phyloP scores from a whole-genome alignment of 2,329 filamentous ascomycete species.

The Colletotrichum sp. region DNA sequence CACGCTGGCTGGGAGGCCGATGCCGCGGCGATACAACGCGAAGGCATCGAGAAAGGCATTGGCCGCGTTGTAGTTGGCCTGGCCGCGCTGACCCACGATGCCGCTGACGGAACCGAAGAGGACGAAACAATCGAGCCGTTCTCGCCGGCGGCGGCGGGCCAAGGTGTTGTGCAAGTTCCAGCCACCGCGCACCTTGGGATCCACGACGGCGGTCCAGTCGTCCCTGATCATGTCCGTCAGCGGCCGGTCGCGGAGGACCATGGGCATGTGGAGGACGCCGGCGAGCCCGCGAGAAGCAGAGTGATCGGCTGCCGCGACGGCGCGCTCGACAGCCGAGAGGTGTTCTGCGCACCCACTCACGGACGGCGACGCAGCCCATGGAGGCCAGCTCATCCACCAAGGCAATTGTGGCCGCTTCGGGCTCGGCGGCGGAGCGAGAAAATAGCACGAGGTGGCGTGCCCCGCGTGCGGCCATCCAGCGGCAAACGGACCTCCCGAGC shows the following conservation, averaged over 20 bases:
- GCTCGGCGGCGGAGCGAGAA: constrained; percentile 43
- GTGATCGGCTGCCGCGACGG: background rate
- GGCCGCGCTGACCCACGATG: constrained; percentile 31
- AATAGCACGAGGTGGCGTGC: constrained; percentile 51
- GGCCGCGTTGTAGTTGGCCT: constrained; percentile 38
- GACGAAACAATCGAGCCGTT: constrained; percentile 39
- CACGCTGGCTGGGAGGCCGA: constrained; percentile 38
- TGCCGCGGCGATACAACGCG: constrained; percentile 23
- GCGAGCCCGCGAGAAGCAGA: constrained; percentile 28
- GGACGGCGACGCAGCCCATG: background rate
- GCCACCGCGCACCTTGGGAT: background rate
- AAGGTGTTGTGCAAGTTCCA: background rate
- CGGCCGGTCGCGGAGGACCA: constrained; percentile 28
- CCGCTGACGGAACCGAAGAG: constrained; percentile 35
- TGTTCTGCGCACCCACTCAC: constrained; percentile 30
- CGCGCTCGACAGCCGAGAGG: constrained; percentile 23
- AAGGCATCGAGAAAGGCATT: constrained; percentile 37
- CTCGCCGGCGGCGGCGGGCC: background rate
- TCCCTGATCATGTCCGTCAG: background rate
- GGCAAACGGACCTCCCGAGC: constrained; percentile 52
- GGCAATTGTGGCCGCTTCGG: background rate
- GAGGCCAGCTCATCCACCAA: constrained; percentile 18
- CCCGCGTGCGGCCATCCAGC: constrained; percentile 51
- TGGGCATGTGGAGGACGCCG: constrained; percentile 39
- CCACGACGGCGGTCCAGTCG: background rate